A percentile compares a stretch with the other conserved stretches of the same genome.
These are phyloP conservation scores for Wickerhamomyces queroliae DNA, from an alignment of 805 yeast species.

Conservation along the genomic window DNA sequence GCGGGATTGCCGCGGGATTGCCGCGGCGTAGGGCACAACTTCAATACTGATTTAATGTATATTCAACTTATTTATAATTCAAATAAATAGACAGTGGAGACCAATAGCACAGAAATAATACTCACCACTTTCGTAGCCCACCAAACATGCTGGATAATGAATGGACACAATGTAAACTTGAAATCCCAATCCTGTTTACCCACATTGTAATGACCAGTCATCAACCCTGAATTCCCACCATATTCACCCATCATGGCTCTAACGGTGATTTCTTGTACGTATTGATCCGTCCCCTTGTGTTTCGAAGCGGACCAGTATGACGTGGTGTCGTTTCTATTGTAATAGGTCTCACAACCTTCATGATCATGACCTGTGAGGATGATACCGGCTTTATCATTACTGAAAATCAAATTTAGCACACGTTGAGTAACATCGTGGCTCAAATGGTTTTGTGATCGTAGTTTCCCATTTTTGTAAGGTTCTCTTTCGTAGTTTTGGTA, in stretches of 20 bases:
- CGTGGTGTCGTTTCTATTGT: constrained; percentile 36
- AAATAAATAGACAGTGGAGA: constrained; percentile 23
- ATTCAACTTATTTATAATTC: constrained; percentile 6
- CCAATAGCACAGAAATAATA: constrained; percentile 33
- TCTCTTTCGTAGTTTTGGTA: constrained; percentile 51
- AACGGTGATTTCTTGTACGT: constrained; percentile 75
- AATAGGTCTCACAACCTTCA: constrained; percentile 79
- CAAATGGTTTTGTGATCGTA: constrained; percentile 85
- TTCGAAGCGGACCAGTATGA: constrained; percentile 59
- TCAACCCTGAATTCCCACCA: constrained; percentile 81
- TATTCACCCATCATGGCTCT: constrained; percentile 96
- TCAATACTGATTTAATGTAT: constrained; percentile 1
- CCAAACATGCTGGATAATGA: constrained; percentile 89
- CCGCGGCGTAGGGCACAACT: not conserved
- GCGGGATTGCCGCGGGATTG: not conserved
- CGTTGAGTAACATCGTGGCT: constrained; percentile 58
- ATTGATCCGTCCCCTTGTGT: constrained; percentile 24
- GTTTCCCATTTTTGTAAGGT: constrained; percentile 61
- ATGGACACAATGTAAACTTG: constrained; percentile 69
- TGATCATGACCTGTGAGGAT: constrained; percentile 95
- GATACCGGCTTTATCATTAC: constrained; percentile 63
- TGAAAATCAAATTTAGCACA: constrained; percentile 69
- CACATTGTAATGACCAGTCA: constrained; percentile 64
- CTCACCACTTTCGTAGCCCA: constrained; percentile 73
- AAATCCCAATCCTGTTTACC: constrained; percentile 50